Percentiles rank a stretch among this genome's conserved stretches.
Conservation (phyloP, 345 rosid species). For the Rhodomyrtus tomentosa region DNA sequence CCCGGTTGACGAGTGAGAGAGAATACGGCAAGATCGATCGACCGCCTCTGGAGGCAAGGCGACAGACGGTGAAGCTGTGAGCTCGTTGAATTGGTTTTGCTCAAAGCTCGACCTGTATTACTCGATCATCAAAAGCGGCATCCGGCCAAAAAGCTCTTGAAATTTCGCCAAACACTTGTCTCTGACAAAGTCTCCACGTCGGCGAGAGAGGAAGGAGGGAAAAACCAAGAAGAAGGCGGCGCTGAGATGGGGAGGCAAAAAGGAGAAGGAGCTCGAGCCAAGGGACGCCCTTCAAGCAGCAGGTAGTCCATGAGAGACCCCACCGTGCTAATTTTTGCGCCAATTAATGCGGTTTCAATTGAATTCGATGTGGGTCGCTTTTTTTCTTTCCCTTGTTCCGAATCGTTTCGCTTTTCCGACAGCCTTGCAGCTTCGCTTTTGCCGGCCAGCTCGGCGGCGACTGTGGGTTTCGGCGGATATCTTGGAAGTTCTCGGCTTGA, state of each 20-base stretch:
- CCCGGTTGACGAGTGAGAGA: neutral
- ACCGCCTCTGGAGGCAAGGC: neutral
- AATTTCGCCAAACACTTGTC: neutral
- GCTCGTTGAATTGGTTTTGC: neutral
- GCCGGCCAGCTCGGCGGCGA: constrained; percentile 51
- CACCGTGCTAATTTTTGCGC: neutral
- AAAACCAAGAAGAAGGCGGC: neutral
- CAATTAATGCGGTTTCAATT: no score
- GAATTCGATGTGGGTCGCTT: neutral
- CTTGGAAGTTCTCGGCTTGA: constrained; percentile 76
- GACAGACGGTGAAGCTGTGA: neutral
- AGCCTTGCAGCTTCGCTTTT: constrained; percentile 74
- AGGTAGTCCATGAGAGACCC: constrained; percentile 22
- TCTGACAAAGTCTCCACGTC: neutral
- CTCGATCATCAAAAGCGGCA: neutral
- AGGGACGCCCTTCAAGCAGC: constrained; percentile 96
- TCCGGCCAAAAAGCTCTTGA: neutral
- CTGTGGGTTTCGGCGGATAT: constrained; percentile 85
- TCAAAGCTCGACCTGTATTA: neutral
- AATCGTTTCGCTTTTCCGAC: neutral
- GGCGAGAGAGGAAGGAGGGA: neutral
- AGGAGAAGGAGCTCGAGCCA: constrained; percentile 71
- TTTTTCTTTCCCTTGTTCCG: neutral
- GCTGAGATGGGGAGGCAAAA: constrained; percentile 62
- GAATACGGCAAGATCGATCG: neutral